These are phyloP conservation scores for Tylopilus sp. DNA, from an alignment of 768 basidiomycete genomes.

Conservation along the genomic window DNA sequence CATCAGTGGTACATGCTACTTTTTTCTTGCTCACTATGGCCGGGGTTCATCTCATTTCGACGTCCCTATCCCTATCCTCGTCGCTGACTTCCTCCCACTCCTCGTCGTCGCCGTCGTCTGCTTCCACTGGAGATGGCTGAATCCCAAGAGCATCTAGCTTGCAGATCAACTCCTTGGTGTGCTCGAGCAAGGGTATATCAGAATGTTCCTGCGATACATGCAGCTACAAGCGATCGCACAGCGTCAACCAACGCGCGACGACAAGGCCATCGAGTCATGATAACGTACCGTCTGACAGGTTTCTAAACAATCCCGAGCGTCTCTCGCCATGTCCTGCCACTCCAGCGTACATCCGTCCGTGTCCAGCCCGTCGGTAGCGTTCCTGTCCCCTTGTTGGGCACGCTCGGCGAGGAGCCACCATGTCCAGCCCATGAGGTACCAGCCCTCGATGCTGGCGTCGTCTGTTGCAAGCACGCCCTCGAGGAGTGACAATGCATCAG, in stretches of 20 bases:
- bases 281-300: constrained; percentile 71
- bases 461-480: constrained; percentile 78
- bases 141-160: constrained; percentile 69
- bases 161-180: constrained; percentile 68
- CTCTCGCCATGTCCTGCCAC: constrained; percentile 76
- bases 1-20: too few relatives aligned
- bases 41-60: constrained; percentile 60
- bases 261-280: background rate
- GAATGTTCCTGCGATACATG: constrained; percentile 69
- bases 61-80: constrained; percentile 48
- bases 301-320: constrained; percentile 77
- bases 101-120: constrained; percentile 37
- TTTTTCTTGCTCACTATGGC: too few relatives aligned
- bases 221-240: constrained; percentile 40
- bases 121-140: constrained; percentile 48
- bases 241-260: background rate
- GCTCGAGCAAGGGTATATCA: constrained; percentile 72
- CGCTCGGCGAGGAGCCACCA: constrained; percentile 82
- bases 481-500: constrained; percentile 71
- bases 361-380: constrained; percentile 28
- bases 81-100: constrained; percentile 67
- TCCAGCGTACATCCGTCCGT: constrained; percentile 42
- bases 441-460: constrained; percentile 85
- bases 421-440: constrained; percentile 95
- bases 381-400: constrained; percentile 51